Evolutionary conservation across 345 rosid species (phyloP).

Genomic region (Gossypium longicalyx): DNA sequence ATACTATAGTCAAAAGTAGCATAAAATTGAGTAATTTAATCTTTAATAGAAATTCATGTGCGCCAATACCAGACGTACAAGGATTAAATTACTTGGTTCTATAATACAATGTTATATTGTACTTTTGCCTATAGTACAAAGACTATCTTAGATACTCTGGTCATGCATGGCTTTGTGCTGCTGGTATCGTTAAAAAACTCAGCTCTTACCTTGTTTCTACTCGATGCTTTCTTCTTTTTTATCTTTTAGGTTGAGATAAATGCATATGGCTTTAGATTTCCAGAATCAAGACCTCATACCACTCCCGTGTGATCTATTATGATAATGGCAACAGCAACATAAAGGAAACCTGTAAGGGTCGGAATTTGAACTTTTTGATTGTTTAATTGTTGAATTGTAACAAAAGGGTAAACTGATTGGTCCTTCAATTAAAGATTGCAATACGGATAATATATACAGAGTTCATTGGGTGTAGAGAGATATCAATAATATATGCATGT

Average conservation of each 20-base stretch:
- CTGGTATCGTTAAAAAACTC: no score
- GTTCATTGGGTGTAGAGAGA: not conserved
- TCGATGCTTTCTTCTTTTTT: not conserved
- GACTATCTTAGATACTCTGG: no score
- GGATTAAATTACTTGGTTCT: no score
- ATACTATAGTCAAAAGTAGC: not conserved
- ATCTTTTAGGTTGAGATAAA: conserved; percentile 6
- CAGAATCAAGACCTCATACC: not conserved
- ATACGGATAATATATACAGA: not conserved
- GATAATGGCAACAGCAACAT: not conserved
- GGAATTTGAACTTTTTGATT: not conserved
- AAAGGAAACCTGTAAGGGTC: not conserved
- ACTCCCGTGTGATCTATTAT: not conserved
- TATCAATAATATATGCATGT: not conserved
- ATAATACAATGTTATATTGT: no score
- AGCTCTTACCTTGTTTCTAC: not conserved
- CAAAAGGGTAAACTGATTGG: not conserved
- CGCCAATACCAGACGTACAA: no score
- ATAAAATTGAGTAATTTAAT: no score
- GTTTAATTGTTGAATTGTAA: not conserved
- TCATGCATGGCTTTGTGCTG: no score
- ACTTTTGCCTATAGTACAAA: no score
- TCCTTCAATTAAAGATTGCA: not conserved
- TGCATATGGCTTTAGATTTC: not conserved
- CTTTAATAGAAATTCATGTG: no score